These are phyloP conservation scores for Suhomyces kunorum DNA, from an alignment of 1,139 yeast species.

Conservation along the genomic window DNA sequence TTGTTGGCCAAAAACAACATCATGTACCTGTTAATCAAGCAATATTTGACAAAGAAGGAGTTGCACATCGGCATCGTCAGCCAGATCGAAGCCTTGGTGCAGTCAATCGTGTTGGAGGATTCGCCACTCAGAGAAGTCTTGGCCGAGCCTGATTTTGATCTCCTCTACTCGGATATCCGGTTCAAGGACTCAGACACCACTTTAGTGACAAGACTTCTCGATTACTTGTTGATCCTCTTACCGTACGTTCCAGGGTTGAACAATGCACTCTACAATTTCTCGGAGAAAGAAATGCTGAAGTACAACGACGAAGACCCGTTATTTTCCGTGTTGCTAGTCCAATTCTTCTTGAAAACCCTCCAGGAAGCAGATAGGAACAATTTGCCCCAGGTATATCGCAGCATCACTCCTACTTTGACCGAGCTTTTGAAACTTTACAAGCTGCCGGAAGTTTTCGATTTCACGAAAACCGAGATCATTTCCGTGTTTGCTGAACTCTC, in stretches of 20 bases:
- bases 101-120: constrained; percentile 6
- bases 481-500: constrained; percentile 24
- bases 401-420: constrained; percentile 18
- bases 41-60: constrained; percentile 13
- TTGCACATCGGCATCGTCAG: constrained; percentile 19
- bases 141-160: constrained; percentile 10
- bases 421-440: constrained; percentile 12
- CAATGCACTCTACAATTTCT: constrained; percentile 16
- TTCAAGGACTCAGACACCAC: constrained; percentile 11
- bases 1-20: constrained; percentile 19
- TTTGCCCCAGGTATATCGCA: constrained; percentile 11
- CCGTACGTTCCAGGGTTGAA: constrained; percentile 16
- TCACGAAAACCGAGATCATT: constrained; percentile 20
- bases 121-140: constrained; percentile 13
- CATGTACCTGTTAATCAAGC: constrained; percentile 11
- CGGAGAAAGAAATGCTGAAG: constrained; percentile 16
- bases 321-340: constrained; percentile 27
- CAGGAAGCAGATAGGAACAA: constrained; percentile 6
- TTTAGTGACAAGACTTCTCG: constrained; percentile 28
- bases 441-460: constrained; percentile 8
- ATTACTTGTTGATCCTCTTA: constrained; percentile 21
- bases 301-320: constrained; percentile 28
- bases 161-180: constrained; percentile 11
- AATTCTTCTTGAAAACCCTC: constrained; percentile 31
- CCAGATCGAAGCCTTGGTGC: constrained; percentile 24